phyloP scores from a whole-genome alignment of 73 alveolate genomes.

The Paramecium sonneborni region DNA sequence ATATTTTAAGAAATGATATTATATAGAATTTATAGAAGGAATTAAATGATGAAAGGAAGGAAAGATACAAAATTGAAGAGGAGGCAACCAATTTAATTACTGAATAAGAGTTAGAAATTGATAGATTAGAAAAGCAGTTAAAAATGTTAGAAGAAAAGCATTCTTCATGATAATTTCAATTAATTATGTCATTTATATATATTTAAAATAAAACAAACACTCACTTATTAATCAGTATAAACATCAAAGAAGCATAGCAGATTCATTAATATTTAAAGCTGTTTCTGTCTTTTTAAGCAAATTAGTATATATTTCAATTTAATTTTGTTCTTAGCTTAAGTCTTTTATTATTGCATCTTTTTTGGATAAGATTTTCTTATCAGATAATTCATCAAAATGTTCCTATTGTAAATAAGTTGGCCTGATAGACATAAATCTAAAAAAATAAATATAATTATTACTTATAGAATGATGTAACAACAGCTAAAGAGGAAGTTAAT shows the following conservation, averaged over 20 bases:
- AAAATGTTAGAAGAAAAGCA: slow-evolving; percentile 4
- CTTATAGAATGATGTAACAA: neutral
- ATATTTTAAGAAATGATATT: neutral
- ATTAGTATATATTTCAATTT: neutral
- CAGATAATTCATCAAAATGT: slow-evolving; percentile 23
- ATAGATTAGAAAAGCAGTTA: slow-evolving; percentile 12
- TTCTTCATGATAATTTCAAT: neutral
- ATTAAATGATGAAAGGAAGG: slow-evolving; percentile 29
- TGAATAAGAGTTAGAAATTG: slow-evolving; percentile 24
- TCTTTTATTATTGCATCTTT: neutral
- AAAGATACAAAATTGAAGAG: slow-evolving; percentile 40
- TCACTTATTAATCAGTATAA: no score
- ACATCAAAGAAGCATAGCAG: neutral
- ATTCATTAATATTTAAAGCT: neutral
- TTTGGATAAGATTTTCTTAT: neutral
- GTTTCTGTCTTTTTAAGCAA: neutral
- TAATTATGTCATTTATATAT: neutral
- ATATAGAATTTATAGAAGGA: slow-evolving; percentile 22
- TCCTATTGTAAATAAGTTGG: neutral
- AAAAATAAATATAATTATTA: neutral
- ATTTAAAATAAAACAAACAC: no score
- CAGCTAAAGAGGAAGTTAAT: neutral
- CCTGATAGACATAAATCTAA: slow-evolving; percentile 50
- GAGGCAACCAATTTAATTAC: slow-evolving; percentile 48
- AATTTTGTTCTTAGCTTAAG: neutral